Evolutionary conservation across 1,284 basidiomycete species (phyloP), one percentile per base, ranked within the genome.

Genomic region (Crepidotus sp.): DNA sequence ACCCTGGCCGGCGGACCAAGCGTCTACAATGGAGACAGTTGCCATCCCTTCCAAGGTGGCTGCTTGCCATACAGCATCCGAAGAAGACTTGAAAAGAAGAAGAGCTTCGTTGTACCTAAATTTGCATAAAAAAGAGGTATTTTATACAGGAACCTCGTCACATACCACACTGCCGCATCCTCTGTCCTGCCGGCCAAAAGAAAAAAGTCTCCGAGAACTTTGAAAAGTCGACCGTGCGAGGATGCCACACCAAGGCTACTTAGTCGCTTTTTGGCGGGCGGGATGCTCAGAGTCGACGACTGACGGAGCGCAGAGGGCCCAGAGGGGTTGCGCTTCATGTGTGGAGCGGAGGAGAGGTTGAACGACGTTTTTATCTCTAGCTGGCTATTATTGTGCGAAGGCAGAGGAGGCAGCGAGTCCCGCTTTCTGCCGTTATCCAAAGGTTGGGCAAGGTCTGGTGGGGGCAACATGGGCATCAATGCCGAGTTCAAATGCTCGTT

Each of bases 191-290:
- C 93, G 7, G 88, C 76, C 15, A 96, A 67, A 19, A 95, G 65
- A 62, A 87, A 92, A 54, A 95, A 74, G 61, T 95, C 91, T 0
- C 80, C 93, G n/a, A 90, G 71, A 13, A 93, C 72, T 64, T 94
- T 96, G 62, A 80, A 83, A 34, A 94, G 69, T 45, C 92, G 68
- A 24, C 80, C 88, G 59, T 82, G 82, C 5, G 82, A 80, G 4
- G 80, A 83, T n/a, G 76, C 70, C 14, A 74, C 73, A 22, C 80
- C 81, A 41, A 84, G 73, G 13, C 70, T 67, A 50, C 73, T 79
- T 27, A 71, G 55, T 4, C 83, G 73, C 56, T 82, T 85, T 59
- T 76, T 81, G 9, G 63, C 1, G 11, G 35, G 53, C 35, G 65
- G 63, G 26, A 69, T 58, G 33, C 64, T 67, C 33, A 74, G 53